A percentile compares a stretch with the other conserved stretches of the same genome.
phyloP scores from a whole-genome alignment of 495 filamentous ascomycete species.

The Podospora pseudocomata region DNA sequence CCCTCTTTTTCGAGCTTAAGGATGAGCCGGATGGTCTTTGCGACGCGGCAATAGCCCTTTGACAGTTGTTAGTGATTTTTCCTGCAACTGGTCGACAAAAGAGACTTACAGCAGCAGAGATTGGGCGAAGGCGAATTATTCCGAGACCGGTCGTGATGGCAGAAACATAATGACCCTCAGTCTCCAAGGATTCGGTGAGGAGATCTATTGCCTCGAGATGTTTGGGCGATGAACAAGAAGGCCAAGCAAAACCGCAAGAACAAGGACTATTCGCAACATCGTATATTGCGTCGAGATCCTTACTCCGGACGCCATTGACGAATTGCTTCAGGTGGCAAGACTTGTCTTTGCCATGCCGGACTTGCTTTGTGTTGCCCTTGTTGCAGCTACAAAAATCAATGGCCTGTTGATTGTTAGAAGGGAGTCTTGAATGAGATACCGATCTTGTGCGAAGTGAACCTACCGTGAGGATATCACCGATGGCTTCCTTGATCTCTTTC shows the following conservation, averaged over 20 bases:
- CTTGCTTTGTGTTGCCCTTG: not conserved
- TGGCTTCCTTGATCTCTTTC: not conserved
- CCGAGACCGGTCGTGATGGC: conserved; percentile 28
- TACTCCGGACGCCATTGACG: conserved; percentile 12
- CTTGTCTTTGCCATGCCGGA: conserved; percentile 28
- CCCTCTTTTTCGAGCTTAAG: conserved; percentile 1
- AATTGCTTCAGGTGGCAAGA: conserved; percentile 29
- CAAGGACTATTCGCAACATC: conserved; percentile 15
- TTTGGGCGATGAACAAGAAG: conserved; percentile 14
- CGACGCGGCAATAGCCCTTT: conserved; percentile 32
- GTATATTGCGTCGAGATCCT: conserved; percentile 15
- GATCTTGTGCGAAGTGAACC: not conserved
- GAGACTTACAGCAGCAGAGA: conserved; percentile 20
- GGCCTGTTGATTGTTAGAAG: conserved; percentile 8
- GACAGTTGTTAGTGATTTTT: not conserved
- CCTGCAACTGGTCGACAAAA: not conserved
- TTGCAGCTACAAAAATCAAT: conserved; percentile 22
- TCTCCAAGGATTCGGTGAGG: conserved; percentile 22
- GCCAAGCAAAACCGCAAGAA: conserved; percentile 29
- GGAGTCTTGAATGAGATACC: not conserved
- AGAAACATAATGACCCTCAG: conserved; percentile 16
- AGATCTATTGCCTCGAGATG: conserved; percentile 26
- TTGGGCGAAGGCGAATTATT: conserved; percentile 26
- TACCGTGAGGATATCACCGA: not conserved
- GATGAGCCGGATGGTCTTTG: conserved; percentile 21